Evolutionary conservation across 148 eudicot species (phyloP).

Genomic region (Cornus controversa): DNA sequence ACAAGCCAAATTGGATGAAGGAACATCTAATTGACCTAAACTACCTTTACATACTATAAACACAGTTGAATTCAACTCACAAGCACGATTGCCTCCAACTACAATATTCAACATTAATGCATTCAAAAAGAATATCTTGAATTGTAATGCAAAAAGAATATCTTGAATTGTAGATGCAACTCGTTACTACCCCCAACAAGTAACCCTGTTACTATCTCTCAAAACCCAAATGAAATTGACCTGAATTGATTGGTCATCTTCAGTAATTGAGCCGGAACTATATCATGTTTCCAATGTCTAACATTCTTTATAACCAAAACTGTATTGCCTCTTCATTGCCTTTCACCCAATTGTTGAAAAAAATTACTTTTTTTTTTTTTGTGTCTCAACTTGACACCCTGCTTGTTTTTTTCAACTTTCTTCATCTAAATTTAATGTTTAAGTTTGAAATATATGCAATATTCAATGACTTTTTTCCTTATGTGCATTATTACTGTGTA

Average conservation of each 20-base stretch:
- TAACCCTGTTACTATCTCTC: slow-evolving; percentile 23
- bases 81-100: slow-evolving; percentile 65
- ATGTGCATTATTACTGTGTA: too few species aligned
- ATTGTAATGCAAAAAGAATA: slow-evolving; percentile 16
- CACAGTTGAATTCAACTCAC: slow-evolving; percentile 59
- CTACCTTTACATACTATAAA: slow-evolving; percentile 57
- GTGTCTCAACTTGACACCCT: too few species aligned
- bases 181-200: slow-evolving; percentile 78
- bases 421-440: too few species aligned
- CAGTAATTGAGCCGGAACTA: slow-evolving; percentile 17
- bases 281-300: slow-evolving; percentile 39
- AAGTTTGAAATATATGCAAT: too few species aligned
- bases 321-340: too few species aligned
- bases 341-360: too few species aligned
- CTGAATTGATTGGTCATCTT: slow-evolving; percentile 18
- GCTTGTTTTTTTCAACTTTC: too few species aligned
- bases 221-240: slow-evolving; percentile 71
- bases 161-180: slow-evolving; percentile 34
- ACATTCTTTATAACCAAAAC: slow-evolving; percentile 6
- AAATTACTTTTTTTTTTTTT: too few species aligned
- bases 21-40: slow-evolving; percentile 38
- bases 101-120: slow-evolving; percentile 40
- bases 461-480: too few species aligned
- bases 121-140: slow-evolving; percentile 37
- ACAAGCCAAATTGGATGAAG: slow-evolving; percentile 20